These are phyloP conservation scores for Candida tammaniensis DNA, from an alignment of 805 yeast genomes.

Conservation along the genomic window DNA sequence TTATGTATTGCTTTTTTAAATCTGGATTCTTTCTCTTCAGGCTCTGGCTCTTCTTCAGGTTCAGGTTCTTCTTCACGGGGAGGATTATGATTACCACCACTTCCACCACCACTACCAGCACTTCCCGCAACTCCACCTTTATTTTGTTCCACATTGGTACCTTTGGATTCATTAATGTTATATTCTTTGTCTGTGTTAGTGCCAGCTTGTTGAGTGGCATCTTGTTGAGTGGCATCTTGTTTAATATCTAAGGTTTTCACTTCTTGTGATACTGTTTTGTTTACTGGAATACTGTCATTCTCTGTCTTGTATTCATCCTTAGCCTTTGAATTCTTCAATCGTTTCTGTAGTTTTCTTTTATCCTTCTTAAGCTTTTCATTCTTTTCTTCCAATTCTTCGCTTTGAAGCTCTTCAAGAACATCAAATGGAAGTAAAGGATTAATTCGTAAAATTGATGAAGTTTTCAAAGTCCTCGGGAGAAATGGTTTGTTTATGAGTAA, in stretches of 20 bases:
- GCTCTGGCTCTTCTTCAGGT: slow-evolving; percentile 15
- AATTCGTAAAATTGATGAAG: slow-evolving; percentile 11
- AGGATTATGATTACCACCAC: slow-evolving; percentile 10
- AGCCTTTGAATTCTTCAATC: slow-evolving; percentile 17
- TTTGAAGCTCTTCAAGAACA: slow-evolving; percentile 33
- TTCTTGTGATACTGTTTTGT: slow-evolving; percentile 9
- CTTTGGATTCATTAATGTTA: no score
- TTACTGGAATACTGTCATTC: slow-evolving; percentile 10
- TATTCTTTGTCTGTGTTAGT: neutral
- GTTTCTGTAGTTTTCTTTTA: slow-evolving; percentile 23
- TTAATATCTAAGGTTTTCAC: slow-evolving; percentile 6
- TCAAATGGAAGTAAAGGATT: slow-evolving; percentile 44
- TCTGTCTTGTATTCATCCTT: slow-evolving; percentile 10
- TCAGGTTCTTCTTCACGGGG: slow-evolving; percentile 11
- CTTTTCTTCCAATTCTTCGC: slow-evolving; percentile 28
- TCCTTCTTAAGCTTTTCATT: slow-evolving; percentile 27
- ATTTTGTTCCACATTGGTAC: no score
- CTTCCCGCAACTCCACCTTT: neutral
- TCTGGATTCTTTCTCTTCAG: slow-evolving; percentile 15
- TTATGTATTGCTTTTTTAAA: slow-evolving; percentile 19
- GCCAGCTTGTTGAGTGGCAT: neutral
- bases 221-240: neutral
- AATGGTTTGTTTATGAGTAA: neutral
- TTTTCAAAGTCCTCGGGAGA: no score
- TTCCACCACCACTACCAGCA: slow-evolving; percentile 5